phyloP scores from a whole-genome alignment of 257 asterid species.

The Orobanche coerulescens region DNA sequence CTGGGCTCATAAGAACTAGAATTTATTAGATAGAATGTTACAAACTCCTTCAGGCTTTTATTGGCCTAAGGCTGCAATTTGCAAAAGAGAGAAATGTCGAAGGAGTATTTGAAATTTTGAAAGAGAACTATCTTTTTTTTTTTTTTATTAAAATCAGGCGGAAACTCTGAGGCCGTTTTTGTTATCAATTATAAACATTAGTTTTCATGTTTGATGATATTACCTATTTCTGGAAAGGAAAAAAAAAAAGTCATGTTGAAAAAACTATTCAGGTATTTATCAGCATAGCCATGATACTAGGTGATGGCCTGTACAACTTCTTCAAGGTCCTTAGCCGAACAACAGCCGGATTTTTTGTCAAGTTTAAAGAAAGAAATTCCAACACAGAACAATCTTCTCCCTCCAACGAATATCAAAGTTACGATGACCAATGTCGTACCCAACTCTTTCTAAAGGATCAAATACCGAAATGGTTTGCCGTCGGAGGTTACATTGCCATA shows the following conservation, averaged over 20 bases:
- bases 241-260: neutral
- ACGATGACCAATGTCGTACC: constrained; percentile 30
- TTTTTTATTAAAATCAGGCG: too few relatives aligned
- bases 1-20: neutral
- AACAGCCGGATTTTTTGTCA: constrained; percentile 24
- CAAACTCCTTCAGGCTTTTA: too few relatives aligned
- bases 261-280: constrained; percentile 36
- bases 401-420: neutral
- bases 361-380: neutral
- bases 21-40: too few relatives aligned
- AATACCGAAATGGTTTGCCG: constrained; percentile 38
- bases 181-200: neutral
- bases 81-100: too few relatives aligned
- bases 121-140: too few relatives aligned
- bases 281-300: constrained; percentile 54
- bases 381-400: neutral
- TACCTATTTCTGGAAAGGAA: too few relatives aligned
- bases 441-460: constrained; percentile 44
- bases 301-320: constrained; percentile 45
- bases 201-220: neutral
- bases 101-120: too few relatives aligned
- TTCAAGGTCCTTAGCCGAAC: constrained; percentile 13
- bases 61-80: too few relatives aligned
- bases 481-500: constrained; percentile 31
- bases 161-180: too few relatives aligned